Conservation (phyloP, 108 stramenopile genomes). For the Fragilaria radians region DNA sequence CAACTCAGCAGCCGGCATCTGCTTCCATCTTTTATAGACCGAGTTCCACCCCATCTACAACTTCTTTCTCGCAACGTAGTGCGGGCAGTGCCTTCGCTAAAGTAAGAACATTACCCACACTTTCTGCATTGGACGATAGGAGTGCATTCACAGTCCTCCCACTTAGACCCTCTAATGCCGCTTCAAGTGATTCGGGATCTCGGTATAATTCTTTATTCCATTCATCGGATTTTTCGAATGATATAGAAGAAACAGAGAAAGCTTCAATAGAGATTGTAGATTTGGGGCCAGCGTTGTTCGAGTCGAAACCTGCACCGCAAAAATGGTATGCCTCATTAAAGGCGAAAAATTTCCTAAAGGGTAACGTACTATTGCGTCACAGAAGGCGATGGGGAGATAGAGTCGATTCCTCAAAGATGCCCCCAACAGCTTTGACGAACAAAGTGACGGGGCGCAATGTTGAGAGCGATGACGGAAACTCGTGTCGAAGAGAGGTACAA, state of each 20-base stretch:
- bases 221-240: slow-evolving; percentile 15
- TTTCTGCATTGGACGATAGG: slow-evolving; percentile 1
- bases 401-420: slow-evolving; percentile 21
- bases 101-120: slow-evolving; percentile 7
- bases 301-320: neutral
- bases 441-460: neutral
- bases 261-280: slow-evolving; percentile 29
- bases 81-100: slow-evolving; percentile 28
- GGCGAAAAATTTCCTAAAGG: slow-evolving; percentile 12
- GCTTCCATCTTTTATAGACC: slow-evolving; percentile 22
- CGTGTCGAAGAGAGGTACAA: neutral
- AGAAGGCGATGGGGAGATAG: slow-evolving; percentile 10
- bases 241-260: slow-evolving; percentile 15
- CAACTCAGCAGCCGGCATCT: slow-evolving; percentile 10
- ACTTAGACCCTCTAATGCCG: slow-evolving; percentile 10
- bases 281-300: slow-evolving; percentile 4
- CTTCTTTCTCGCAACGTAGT: slow-evolving; percentile 7
- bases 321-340: slow-evolving; percentile 14
- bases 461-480: slow-evolving; percentile 3
- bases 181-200: slow-evolving; percentile 3
- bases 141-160: slow-evolving; percentile 22
- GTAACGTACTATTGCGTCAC: neutral
- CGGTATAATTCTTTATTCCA: slow-evolving; percentile 17
- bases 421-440: slow-evolving; percentile 14
- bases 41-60: slow-evolving; percentile 25